Base-by-base conservation (phyloP, 257 asterid species). In the Marsdenia floribunda region DNA sequence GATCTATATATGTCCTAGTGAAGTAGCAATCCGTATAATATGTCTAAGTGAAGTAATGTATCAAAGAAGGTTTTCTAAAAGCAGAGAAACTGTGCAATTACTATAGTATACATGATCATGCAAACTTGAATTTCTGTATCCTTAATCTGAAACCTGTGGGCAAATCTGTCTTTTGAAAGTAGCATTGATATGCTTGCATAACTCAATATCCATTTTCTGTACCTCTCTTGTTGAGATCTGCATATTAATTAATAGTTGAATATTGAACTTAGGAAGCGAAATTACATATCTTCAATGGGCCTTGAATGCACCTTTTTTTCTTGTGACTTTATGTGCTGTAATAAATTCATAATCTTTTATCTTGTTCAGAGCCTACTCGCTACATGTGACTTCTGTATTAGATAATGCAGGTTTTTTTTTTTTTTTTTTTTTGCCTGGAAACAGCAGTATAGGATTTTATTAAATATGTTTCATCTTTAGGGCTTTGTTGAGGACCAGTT, bases 401-500 rank as follows among this genome's bases (percentile, higher is more conserved):
- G 50, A 7, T 63, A 54, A 46, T 76, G 33, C 68, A 74, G 69
- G 64, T 64, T 33, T 13, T 73, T 70, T 9, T 38, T 71, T 38
- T 71, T 19, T 4, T 15, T 16, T 3, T 14, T 11, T 52, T 72
- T 63, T 68, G 24, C 47, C 58, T 73, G 49, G 47, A 64, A 22
- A 47, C 46, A 66, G 6, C 63, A 50, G 11, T 24, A 35, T 22
- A 67, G 26, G 69, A 54, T 47, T 74, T 50, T 33, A 72, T 47
- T 26, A 29, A 49, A 22, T n/a, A 52, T 74, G 22, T 55, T 19
- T 78, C 67, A 53, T 70, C 71, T 52, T 71, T 82, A 93, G 99
- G 99, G 99, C 74, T 95, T 94, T 87, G 97, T 94, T 26, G 98
- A 94, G 83, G 99, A 95, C 81, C 99, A 95, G 82, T 95, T 95